Percentiles rank a stretch among this genome's conserved stretches.
These are phyloP conservation scores for Cercophora sp. DNA, from an alignment of 495 filamentous ascomycete species.

Conservation along the genomic window DNA sequence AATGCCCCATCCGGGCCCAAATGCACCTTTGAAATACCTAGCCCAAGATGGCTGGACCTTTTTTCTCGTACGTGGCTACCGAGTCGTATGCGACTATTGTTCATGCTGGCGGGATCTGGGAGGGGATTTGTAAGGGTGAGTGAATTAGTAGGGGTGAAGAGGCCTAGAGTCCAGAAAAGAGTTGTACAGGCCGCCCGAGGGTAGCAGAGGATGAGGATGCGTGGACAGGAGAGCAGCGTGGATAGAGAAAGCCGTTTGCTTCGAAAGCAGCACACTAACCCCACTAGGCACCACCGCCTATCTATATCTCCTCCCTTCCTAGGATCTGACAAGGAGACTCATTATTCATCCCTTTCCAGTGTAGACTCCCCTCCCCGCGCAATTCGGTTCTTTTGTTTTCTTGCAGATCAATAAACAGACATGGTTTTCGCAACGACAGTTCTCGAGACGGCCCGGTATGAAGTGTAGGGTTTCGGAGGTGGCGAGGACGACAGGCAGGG, in stretches of 20 bases:
- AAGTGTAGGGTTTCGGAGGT: slow-evolving; percentile 21
- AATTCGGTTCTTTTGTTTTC: slow-evolving; percentile 16
- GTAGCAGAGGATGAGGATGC: slow-evolving; percentile 5
- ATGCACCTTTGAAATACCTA: neutral
- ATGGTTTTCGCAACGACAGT: slow-evolving; percentile 22
- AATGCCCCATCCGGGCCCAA: neutral
- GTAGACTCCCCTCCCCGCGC: slow-evolving; percentile 13
- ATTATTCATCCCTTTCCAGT: slow-evolving; percentile 30
- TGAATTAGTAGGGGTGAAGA: slow-evolving; percentile 6
- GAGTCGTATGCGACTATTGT: too few species aligned
- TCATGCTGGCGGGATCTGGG: neutral
- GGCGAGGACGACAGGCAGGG: slow-evolving; percentile 12
- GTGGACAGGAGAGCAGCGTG: slow-evolving; percentile 4
- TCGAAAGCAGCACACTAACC: slow-evolving; percentile 18
- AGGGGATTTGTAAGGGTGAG: too few species aligned
- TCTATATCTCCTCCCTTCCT: slow-evolving; percentile 29
- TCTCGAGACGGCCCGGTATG: slow-evolving; percentile 14
- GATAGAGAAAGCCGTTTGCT: slow-evolving; percentile 13
- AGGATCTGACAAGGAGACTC: slow-evolving; percentile 28
- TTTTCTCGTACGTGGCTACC: too few species aligned
- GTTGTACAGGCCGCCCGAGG: neutral
- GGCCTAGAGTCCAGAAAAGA: neutral
- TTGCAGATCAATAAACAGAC: slow-evolving; percentile 24
- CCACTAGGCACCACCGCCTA: slow-evolving; percentile 18
- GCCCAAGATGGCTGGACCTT: neutral